phyloP scores from a whole-genome alignment of 768 basidiomycete genomes.

The Cystofilobasidium capitatum region DNA sequence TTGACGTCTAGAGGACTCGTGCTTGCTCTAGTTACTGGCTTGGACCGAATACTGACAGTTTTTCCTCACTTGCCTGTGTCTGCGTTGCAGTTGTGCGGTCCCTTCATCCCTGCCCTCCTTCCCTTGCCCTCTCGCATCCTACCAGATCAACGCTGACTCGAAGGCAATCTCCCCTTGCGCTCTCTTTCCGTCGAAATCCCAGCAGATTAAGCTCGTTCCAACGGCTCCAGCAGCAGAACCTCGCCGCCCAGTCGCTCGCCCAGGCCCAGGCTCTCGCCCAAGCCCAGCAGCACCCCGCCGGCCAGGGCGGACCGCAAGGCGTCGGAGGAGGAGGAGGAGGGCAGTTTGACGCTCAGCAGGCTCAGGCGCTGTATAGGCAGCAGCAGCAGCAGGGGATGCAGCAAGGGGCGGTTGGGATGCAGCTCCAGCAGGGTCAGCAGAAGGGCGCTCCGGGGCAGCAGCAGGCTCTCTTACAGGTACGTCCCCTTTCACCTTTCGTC shows the following conservation, averaged over 20 bases:
- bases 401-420: background rate
- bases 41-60: background rate
- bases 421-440: conserved; percentile 9
- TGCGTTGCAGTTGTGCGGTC: background rate
- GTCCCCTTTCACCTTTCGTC: background rate
- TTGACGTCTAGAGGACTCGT: too few relatives aligned
- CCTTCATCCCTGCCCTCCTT: too few relatives aligned
- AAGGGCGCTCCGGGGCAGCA: conserved; percentile 8
- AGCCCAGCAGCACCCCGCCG: background rate
- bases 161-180: background rate
- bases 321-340: background rate
- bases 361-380: conserved; percentile 8
- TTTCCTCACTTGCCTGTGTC: background rate
- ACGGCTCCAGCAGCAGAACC: conserved; percentile 4
- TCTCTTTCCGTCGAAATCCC: too few relatives aligned
- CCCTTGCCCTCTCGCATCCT: too few relatives aligned
- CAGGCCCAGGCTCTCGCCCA: background rate
- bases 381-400: conserved; percentile 19
- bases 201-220: background rate
- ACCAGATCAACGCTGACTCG: too few relatives aligned
- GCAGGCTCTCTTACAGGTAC: background rate
- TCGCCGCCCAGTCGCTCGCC: background rate
- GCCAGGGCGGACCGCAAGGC: background rate
- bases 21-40: background rate
- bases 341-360: too few relatives aligned